Base-by-base conservation (phyloP, 768 basidiomycete genomes). In the Megacollybia marginata region DNA sequence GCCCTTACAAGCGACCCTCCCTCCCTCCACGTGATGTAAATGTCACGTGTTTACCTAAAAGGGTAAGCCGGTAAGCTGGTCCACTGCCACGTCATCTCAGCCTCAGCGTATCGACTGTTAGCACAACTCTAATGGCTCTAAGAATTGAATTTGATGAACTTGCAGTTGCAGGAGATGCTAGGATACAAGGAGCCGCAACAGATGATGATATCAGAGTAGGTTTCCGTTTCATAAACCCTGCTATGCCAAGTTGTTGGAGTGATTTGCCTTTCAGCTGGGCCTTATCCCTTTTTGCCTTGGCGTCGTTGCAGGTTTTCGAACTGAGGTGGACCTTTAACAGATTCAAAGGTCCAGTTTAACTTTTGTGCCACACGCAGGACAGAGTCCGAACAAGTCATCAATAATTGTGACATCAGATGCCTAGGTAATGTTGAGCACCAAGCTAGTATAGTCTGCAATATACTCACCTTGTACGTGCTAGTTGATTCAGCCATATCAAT, bases 121-220 rank as follows among this genome's bases (percentile, higher is more conserved):
- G n/a, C n/a, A n/a, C n/a, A n/a, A n/a, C n/a, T n/a, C n/a, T n/a
- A n/a, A n/a, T n/a, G n/a, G n/a, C n/a, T n/a, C n/a, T n/a, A n/a
- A n/a, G 10, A 7, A 28, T 19, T 32, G 31, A 13, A 28, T 38
- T 15, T 19, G n/a, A 38, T 11, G 16, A 15, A 10, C 28, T 12
- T 13, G n/a, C n/a, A 38, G n/a, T 16, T 20, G 18, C 35, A 13
- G 33, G 19, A 36, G 33, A 16, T n/a, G 36, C 15, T 16, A 12
- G 36, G 23, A 38, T 12, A 20, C 38, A n/a, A 18, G 18, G 49
- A 31, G 33, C 36, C n/a, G 19, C 35, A 33, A 54, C 52, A 9
- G 55, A 56, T n/a, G 55, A 52, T 33, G 55, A 53, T 20, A 56
- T 54, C 9, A 18, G 8, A 9, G 46, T 19, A 3, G 45, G 34